These are phyloP conservation scores for Russula virescens DNA, from an alignment of 768 basidiomycete genomes.

Conservation along the genomic window DNA sequence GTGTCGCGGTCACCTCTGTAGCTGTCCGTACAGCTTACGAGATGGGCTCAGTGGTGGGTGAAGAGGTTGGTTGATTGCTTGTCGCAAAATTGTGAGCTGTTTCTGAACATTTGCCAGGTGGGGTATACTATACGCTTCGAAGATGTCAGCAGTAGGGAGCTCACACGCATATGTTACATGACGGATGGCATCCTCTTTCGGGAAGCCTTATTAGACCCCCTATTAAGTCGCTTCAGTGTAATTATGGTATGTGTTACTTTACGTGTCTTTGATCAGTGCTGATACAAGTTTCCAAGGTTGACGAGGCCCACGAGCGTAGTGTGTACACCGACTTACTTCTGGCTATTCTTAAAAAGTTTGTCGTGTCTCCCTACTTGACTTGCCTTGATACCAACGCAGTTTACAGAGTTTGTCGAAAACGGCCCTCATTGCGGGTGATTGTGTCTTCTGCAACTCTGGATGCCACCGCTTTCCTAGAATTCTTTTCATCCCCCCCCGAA, in stretches of 20 bases:
- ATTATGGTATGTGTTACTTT: slow-evolving; percentile 68
- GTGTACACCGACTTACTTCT: slow-evolving; percentile 93
- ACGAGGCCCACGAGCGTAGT: slow-evolving; percentile 96
- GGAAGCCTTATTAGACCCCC: slow-evolving; percentile 86
- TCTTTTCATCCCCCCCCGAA: slow-evolving; percentile 67
- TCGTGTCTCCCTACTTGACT: not conserved
- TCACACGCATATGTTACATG: slow-evolving; percentile 90
- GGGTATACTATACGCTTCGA: slow-evolving; percentile 98
- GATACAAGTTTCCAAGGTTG: slow-evolving; percentile 51
- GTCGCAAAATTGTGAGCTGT: slow-evolving; percentile 91
- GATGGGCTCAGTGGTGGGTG: slow-evolving; percentile 81
- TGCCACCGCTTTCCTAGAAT: slow-evolving; percentile 81
- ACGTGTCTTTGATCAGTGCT: not conserved
- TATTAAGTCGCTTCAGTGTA: slow-evolving; percentile 88
- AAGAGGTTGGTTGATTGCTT: slow-evolving; percentile 54
- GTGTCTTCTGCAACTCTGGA: slow-evolving; percentile 97
- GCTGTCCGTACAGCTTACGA: slow-evolving; percentile 89
- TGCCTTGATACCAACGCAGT: not conserved
- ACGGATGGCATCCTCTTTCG: slow-evolving; percentile 98
- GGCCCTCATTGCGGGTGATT: slow-evolving; percentile 83
- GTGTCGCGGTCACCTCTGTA: slow-evolving; percentile 94
- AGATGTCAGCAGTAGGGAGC: slow-evolving; percentile 77
- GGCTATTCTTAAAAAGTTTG: slow-evolving; percentile 87
- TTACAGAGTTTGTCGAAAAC: slow-evolving; percentile 80
- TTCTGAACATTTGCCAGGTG: slow-evolving; percentile 80